Percentiles rank a stretch among this genome's conserved stretches.
These are phyloP conservation scores for Rhododendron ferrugineum DNA, from an alignment of 148 eudicot species.

Conservation along the genomic window DNA sequence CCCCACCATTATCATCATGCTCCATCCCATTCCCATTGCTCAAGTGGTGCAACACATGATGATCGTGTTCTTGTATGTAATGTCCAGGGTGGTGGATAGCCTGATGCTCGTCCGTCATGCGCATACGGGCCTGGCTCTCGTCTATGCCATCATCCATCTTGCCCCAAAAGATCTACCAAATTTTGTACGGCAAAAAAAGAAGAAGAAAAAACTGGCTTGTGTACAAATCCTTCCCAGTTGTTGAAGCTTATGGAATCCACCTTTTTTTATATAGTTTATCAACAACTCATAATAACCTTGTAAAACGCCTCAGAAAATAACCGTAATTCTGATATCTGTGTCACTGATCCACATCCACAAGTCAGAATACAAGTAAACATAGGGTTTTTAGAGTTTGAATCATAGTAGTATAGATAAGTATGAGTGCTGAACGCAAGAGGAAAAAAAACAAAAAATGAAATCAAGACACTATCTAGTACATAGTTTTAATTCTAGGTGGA, in stretches of 20 bases:
- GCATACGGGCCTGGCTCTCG: constrained; percentile 33
- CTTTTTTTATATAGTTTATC: not conserved
- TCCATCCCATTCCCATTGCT: constrained; percentile 54
- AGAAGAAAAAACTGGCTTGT: not conserved
- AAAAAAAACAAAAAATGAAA: not conserved
- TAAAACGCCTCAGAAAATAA: not conserved
- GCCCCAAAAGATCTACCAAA: constrained; percentile 3
- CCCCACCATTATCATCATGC: constrained; percentile 36
- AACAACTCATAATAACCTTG: not conserved
- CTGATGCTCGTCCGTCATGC: constrained; percentile 33
- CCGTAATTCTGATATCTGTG: not conserved
- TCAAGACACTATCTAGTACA: not conserved
- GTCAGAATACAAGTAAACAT: not conserved
- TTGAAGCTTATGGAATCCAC: not conserved
- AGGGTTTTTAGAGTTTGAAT: not conserved
- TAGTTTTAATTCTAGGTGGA: not conserved
- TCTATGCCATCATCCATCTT: constrained; percentile 46
- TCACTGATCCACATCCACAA: not conserved
- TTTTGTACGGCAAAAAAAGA: not conserved
- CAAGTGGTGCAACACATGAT: constrained; percentile 55
- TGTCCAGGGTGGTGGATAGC: constrained; percentile 38
- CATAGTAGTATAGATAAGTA: not conserved
- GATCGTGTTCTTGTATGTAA: constrained; percentile 43
- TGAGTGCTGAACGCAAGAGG: not conserved
- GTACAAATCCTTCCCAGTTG: not conserved